Base-by-base conservation (phyloP, 805 yeast genomes). In the Candida dendrica region DNA sequence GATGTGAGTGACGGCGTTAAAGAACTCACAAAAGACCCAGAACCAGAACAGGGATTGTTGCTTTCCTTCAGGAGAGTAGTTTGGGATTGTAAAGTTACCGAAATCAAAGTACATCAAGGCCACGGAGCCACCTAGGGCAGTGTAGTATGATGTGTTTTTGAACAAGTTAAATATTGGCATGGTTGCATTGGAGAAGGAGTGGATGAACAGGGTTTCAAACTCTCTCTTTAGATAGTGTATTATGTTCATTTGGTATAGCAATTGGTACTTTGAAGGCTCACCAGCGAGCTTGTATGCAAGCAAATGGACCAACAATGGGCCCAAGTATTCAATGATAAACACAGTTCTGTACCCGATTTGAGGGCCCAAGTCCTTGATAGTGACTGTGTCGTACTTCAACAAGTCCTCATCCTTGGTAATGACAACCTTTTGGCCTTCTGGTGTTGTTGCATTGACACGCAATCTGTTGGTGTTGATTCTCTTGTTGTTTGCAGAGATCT, bases 331-430 rank as follows among this genome's bases (percentile, higher is more conserved):
- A 48, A 87, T 67, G 40, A 87, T 52, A 58, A 81, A 93, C n/a
- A 91, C 98, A 3, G 88, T 74, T 64, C 84, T 76, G 96, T 97
- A 93, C 4, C 81, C 80, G 44, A 93, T 77, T 64, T 93, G 98
- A 1, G 90, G 89, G 17, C 98, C 98, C 47, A 91, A 69, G 58
- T 91, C 98, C 61, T 91, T 90, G 42, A 84, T 84, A 48, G 66
- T 75, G 13, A 89, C 66, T 13, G 64, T 69, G 10, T 60, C 65
- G 18, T 47, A 39, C 11, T 55, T 49, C 34, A 50, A 19, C 7
- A 48, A 17, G 15, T 45, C 34, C 13, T 48, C 52, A 7, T 46
- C 42, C 13, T 45, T 44, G 2, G 49, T 18, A 32, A 32, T 17
- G 10, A 43, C 46, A 38, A 53, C 47, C 2, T 39, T 36, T 36